A percentile compares a stretch with the other conserved stretches of the same genome.
phyloP scores from a whole-genome alignment of 2,329 filamentous ascomycete species.

The Tolypocladium amazonense region DNA sequence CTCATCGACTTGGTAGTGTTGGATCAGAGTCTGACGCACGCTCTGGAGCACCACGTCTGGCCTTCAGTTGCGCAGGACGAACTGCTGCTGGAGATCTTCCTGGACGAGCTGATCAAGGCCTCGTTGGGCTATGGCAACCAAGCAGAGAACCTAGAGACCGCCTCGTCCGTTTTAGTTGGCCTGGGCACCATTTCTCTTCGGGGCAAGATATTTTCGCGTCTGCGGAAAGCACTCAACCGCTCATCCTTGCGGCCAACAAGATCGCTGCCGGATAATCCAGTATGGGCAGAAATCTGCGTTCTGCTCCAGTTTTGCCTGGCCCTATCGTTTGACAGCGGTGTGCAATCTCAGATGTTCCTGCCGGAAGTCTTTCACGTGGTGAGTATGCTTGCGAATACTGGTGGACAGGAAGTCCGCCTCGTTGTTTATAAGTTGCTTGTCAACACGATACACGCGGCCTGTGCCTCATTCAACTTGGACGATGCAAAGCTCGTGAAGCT shows the following conservation, averaged over 20 bases:
- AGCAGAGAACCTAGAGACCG: slow-evolving; percentile 47
- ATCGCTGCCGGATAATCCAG: slow-evolving; percentile 53
- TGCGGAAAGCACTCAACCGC: slow-evolving; percentile 57
- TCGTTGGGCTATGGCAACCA: slow-evolving; percentile 46
- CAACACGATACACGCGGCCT: slow-evolving; percentile 58
- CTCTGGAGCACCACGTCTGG: slow-evolving; percentile 57
- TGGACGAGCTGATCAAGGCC: slow-evolving; percentile 57
- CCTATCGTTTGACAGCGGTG: slow-evolving; percentile 56
- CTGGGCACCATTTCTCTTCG: slow-evolving; percentile 56
- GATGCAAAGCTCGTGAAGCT: slow-evolving; percentile 47
- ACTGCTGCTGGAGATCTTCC: slow-evolving; percentile 52
- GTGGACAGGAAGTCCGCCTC: slow-evolving; percentile 42
- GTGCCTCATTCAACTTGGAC: slow-evolving; percentile 53
- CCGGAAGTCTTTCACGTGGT: slow-evolving; percentile 62
- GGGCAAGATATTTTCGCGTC: slow-evolving; percentile 52
- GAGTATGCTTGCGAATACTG: slow-evolving; percentile 60
- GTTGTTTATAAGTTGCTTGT: slow-evolving; percentile 53
- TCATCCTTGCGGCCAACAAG: slow-evolving; percentile 57
- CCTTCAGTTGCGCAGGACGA: slow-evolving; percentile 55
- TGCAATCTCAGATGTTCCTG: slow-evolving; percentile 57
- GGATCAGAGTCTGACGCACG: slow-evolving; percentile 47
- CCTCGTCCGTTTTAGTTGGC: slow-evolving; percentile 52
- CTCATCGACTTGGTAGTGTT: slow-evolving; percentile 54
- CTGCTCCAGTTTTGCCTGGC: slow-evolving; percentile 56
- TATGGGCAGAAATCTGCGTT: slow-evolving; percentile 61